Conservation (phyloP, 331 rosid species). For the Arachis monticola region DNA sequence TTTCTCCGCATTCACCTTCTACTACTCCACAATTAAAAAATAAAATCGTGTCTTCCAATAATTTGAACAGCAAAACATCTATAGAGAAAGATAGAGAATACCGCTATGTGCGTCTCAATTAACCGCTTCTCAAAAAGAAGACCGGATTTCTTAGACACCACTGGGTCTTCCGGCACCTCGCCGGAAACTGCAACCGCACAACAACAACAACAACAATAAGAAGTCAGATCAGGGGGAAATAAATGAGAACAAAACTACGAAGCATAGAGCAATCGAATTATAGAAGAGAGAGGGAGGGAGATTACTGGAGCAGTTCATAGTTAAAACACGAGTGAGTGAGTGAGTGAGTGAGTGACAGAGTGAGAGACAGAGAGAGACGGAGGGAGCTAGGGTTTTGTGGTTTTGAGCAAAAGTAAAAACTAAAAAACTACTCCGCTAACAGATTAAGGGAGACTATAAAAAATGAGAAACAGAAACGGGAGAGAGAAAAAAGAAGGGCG, state of each 20-base stretch:
- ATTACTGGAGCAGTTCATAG: conserved; percentile 55
- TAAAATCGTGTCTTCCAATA: neutral
- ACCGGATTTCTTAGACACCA: conserved; percentile 82
- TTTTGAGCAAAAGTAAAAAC: too few relatives aligned
- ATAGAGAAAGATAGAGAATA: conserved; percentile 34
- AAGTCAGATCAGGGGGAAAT: conserved; percentile 45
- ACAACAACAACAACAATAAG: neutral
- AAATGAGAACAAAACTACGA: neutral
- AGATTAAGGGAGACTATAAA: too few relatives aligned
- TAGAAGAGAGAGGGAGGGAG: neutral
- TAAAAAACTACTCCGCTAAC: too few relatives aligned
- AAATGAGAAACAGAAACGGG: too few relatives aligned
- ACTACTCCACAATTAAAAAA: neutral
- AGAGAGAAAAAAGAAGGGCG: too few relatives aligned
- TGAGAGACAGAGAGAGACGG: neutral
- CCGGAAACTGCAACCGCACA: conserved; percentile 78
- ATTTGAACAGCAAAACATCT: neutral
- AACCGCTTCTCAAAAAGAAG: conserved; percentile 87
- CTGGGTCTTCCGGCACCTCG: conserved; percentile 99
- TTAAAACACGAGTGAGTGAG: neutral
- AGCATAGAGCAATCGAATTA: neutral
- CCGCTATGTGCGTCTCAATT: conserved; percentile 84
- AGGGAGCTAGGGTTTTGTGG: conserved; percentile 38
- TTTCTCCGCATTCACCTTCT: neutral
- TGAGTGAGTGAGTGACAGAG: too few relatives aligned